Conservation (phyloP, 768 basidiomycete genomes). For the Mycena alexandri region DNA sequence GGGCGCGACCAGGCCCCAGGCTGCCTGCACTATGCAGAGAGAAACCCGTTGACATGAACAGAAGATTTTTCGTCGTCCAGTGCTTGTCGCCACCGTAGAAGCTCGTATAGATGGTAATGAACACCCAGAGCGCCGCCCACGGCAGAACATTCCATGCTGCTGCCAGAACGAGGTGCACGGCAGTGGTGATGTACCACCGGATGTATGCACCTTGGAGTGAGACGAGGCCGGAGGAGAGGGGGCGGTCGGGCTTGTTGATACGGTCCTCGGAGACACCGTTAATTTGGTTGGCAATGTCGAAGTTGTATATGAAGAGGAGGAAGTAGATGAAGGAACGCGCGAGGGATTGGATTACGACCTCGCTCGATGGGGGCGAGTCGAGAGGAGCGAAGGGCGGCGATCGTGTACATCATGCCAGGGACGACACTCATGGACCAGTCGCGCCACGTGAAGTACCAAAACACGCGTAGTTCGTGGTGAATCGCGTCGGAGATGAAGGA, state of each 20-base stretch:
- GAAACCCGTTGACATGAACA: conserved; percentile 30
- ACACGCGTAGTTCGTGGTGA: conserved; percentile 27
- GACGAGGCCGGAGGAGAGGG: conserved; percentile 25
- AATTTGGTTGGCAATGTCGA: conserved; percentile 37
- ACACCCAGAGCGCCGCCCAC: conserved; percentile 32
- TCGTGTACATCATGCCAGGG: conserved; percentile 31
- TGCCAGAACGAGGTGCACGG: conserved; percentile 21
- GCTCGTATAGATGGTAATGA: conserved; percentile 24
- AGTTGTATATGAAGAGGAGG: conserved; percentile 33
- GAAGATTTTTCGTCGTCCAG: conserved; percentile 30
- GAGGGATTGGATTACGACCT: background rate
- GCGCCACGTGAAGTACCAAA: conserved; percentile 34
- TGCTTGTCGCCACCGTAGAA: conserved; percentile 33
- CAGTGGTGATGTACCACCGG: conserved; percentile 28
- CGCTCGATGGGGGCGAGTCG: conserved; percentile 5
- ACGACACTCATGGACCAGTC: conserved; percentile 35
- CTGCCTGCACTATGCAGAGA: conserved; percentile 23
- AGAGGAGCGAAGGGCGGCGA: conserved; percentile 32
- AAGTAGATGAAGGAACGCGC: conserved; percentile 33
- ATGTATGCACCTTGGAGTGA: conserved; percentile 28
- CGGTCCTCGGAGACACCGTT: conserved; percentile 34
- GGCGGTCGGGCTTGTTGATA: conserved; percentile 36
- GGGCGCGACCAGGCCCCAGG: conserved; percentile 32
- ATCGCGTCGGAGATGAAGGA: conserved; percentile 22
- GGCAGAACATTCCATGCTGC: conserved; percentile 34